Percentiles rank a stretch among this genome's conserved stretches.
Conservation (phyloP, 352 stramenopile species). For the Phytophthora cactorum region DNA sequence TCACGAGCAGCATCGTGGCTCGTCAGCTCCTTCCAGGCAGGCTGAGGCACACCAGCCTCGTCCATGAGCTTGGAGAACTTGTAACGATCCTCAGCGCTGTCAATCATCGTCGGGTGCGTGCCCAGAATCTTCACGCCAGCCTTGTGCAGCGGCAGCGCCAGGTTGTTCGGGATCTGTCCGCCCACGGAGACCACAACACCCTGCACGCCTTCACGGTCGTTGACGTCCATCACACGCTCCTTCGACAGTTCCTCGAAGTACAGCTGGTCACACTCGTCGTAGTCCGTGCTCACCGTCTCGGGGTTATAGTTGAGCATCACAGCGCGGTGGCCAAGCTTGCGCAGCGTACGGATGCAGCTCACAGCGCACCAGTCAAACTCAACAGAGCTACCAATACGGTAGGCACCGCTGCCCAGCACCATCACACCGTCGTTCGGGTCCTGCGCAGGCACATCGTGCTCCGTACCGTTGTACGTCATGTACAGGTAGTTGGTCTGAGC, state of each 20-base stretch:
- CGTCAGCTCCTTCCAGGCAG: constrained; percentile 90
- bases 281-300: constrained; percentile 97
- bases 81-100: constrained; percentile 94
- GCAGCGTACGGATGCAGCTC: constrained; percentile 93
- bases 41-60: constrained; percentile 89
- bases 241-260: constrained; percentile 97
- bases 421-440: constrained; percentile 91
- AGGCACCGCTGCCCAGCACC: constrained; percentile 95
- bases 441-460: constrained; percentile 70
- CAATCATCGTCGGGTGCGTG: constrained; percentile 92
- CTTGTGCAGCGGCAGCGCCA: constrained; percentile 93
- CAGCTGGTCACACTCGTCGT: constrained; percentile 97
- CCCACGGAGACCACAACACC: constrained; percentile 95
- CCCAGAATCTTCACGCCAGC: constrained; percentile 85
- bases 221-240: constrained; percentile 96
- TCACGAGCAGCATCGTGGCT: constrained; percentile 86
- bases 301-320: constrained; percentile 98
- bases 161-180: constrained; percentile 97
- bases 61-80: constrained; percentile 98
- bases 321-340: constrained; percentile 82
- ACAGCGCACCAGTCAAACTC: constrained; percentile 98
- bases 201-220: constrained; percentile 85
- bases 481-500: constrained; percentile 98
- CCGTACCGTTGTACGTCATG: constrained; percentile 95
- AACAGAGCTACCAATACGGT: constrained; percentile 97